Conservation (phyloP, 23 red algal genomes). For the Gracilaria domingensis region DNA sequence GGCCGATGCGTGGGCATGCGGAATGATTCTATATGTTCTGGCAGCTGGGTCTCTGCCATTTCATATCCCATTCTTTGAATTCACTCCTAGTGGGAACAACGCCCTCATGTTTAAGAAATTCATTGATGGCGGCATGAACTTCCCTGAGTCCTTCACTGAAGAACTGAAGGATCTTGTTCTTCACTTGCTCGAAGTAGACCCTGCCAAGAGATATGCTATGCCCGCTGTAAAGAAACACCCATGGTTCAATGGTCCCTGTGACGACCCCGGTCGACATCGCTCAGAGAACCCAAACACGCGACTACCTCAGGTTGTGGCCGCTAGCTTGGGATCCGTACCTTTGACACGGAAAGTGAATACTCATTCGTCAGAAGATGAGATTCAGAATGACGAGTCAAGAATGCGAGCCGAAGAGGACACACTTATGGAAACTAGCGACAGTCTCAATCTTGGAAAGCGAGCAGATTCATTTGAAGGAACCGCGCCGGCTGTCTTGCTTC, state of each 20-base stretch:
- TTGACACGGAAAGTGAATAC: background rate
- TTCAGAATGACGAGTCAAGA: background rate
- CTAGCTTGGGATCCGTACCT: constrained; percentile 4
- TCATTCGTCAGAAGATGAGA: background rate
- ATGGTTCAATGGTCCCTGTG: constrained; percentile 53
- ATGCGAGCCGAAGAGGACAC: background rate
- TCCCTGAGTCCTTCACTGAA: constrained; percentile 48
- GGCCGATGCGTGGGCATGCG: constrained; percentile 71
- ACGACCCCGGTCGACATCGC: constrained; percentile 28
- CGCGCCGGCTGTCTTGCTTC: constrained; percentile 7
- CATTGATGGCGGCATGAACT: constrained; percentile 43
- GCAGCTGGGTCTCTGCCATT: constrained; percentile 66
- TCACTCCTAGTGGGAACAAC: constrained; percentile 1
- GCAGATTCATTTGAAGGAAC: constrained; percentile 17
- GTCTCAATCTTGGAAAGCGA: constrained; percentile 17
- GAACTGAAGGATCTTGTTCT: constrained; percentile 57
- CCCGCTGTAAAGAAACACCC: constrained; percentile 32
- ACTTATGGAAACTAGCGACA: constrained; percentile 19
- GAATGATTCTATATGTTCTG: constrained; percentile 72
- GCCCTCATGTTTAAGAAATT: constrained; percentile 50
- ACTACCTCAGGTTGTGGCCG: constrained; percentile 13
- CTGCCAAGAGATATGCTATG: constrained; percentile 50
- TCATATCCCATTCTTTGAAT: constrained; percentile 21
- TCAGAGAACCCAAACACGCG: background rate
- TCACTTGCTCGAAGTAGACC: constrained; percentile 63